These are phyloP conservation scores for Herpetomonas muscarum DNA, from an alignment of 208 protist species.

Conservation along the genomic window DNA sequence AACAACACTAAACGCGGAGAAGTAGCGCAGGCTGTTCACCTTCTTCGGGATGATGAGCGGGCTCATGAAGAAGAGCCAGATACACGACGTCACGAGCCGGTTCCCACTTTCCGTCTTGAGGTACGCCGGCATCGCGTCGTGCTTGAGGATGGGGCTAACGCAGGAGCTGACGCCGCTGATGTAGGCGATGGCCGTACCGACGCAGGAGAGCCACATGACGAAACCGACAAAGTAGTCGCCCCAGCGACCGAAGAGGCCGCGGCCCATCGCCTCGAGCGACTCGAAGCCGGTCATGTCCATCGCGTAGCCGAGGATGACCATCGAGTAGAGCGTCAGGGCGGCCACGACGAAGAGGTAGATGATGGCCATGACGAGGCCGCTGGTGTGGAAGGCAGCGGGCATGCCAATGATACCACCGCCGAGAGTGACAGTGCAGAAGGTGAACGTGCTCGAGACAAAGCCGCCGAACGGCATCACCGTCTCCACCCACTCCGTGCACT, in stretches of 20 bases:
- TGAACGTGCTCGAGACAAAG: conserved; percentile 49
- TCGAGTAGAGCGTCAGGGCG: conserved; percentile 52
- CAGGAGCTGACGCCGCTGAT: conserved; percentile 62
- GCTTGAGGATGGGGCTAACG: conserved; percentile 41
- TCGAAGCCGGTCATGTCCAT: conserved; percentile 48
- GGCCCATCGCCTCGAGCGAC: conserved; percentile 54
- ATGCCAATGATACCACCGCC: conserved; percentile 61
- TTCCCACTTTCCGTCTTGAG: conserved; percentile 32
- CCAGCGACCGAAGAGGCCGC: conserved; percentile 34
- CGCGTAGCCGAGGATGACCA: conserved; percentile 44
- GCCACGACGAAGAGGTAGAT: conserved; percentile 58
- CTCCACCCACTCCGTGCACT: conserved; percentile 1
- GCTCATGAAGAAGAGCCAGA: conserved; percentile 62
- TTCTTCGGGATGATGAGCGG: conserved; percentile 64
- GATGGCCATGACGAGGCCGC: conserved; percentile 50
- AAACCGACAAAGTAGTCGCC: conserved; percentile 67
- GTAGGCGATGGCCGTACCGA: conserved; percentile 72
- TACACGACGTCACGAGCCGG: conserved; percentile 28
- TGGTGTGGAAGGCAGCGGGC: conserved; percentile 39
- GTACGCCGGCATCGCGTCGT: conserved; percentile 27
- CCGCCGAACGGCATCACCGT: conserved; percentile 41
- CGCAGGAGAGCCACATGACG: conserved; percentile 56
- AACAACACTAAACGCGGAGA: conserved; percentile 47
- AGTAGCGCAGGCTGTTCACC: conserved; percentile 79
- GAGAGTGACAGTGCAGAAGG: conserved; percentile 51